Conservation (phyloP, 371 early-diverging fungal species). For the Nematocida sp. region DNA sequence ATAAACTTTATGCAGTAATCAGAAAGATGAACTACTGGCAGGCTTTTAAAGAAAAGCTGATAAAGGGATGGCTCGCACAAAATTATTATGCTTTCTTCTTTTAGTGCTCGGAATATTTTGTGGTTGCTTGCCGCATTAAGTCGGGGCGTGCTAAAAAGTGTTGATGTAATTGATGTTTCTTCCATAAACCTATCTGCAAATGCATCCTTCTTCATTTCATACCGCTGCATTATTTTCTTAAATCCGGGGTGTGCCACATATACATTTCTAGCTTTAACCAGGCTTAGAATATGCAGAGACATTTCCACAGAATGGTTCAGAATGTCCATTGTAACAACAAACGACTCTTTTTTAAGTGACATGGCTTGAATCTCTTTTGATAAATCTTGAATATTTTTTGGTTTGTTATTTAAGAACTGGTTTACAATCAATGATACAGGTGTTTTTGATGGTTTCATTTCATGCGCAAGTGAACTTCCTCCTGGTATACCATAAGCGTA, state of each 20-base stretch:
- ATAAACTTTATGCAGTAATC: conserved; percentile 39
- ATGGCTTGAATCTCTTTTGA: neutral
- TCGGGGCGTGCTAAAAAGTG: neutral
- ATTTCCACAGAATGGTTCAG: conserved; percentile 43
- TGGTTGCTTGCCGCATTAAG: neutral
- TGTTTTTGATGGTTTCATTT: neutral
- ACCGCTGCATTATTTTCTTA: conserved; percentile 31
- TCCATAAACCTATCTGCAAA: conserved; percentile 7
- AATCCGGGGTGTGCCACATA: conserved; percentile 36
- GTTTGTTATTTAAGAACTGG: neutral
- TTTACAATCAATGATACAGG: conserved; percentile 17
- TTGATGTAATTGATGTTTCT: conserved; percentile 6
- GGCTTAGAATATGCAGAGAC: conserved; percentile 53
- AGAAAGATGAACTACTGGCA: conserved; percentile 24
- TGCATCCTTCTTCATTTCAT: conserved; percentile 37
- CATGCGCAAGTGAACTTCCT: conserved; percentile 25
- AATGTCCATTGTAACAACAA: conserved; percentile 43
- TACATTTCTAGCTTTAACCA: conserved; percentile 16
- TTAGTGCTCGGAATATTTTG: neutral
- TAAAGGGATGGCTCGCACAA: conserved; percentile 32
- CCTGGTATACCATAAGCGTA: conserved; percentile 41
- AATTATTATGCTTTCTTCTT: conserved; percentile 19
- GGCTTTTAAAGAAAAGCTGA: neutral
- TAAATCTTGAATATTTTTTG: neutral
- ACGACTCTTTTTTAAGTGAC: neutral